phyloP scores from a whole-genome alignment of 805 yeast species.

The Sugiyamaella lignohabitans region DNA sequence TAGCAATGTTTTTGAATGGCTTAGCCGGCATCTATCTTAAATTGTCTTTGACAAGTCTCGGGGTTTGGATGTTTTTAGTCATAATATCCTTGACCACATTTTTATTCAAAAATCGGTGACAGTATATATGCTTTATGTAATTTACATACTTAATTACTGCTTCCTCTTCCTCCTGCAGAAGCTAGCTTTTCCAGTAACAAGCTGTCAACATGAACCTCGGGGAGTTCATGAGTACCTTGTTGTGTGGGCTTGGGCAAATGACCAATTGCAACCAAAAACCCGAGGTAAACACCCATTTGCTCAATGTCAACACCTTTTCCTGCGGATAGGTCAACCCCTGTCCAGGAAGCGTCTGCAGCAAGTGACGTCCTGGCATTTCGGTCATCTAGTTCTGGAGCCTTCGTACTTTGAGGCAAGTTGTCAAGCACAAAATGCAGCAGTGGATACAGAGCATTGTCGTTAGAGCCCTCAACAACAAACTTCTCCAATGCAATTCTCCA shows the following conservation, averaged over 20 bases:
- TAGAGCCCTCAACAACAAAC: conserved; percentile 64
- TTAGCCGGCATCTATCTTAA: conserved; percentile 1
- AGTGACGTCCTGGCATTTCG: conserved; percentile 69
- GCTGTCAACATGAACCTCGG: conserved; percentile 42
- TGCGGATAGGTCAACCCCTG: conserved; percentile 57
- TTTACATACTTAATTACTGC: conserved; percentile 6
- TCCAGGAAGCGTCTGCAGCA: conserved; percentile 50
- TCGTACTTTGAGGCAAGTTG: conserved; percentile 81
- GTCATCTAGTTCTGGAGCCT: conserved; percentile 95
- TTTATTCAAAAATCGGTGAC: neutral
- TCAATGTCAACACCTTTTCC: conserved; percentile 71
- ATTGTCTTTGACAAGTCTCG: conserved; percentile 6
- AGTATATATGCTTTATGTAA: neutral
- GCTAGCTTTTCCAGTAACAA: conserved; percentile 27
- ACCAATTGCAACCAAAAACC: conserved; percentile 74
- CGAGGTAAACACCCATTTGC: conserved; percentile 67
- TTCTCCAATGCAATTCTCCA: conserved; percentile 78
- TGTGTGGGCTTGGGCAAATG: conserved; percentile 59
- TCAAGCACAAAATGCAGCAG: conserved; percentile 90
- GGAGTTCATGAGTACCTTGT: conserved; percentile 36
- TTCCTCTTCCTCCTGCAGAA: conserved; percentile 36
- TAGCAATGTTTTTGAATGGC: neutral
- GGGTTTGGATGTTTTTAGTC: conserved; percentile 8
- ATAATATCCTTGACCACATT: neutral
- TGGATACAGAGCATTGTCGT: conserved; percentile 87